Base-by-base conservation (phyloP, 768 basidiomycete genomes). In the Exidia glandulosa region DNA sequence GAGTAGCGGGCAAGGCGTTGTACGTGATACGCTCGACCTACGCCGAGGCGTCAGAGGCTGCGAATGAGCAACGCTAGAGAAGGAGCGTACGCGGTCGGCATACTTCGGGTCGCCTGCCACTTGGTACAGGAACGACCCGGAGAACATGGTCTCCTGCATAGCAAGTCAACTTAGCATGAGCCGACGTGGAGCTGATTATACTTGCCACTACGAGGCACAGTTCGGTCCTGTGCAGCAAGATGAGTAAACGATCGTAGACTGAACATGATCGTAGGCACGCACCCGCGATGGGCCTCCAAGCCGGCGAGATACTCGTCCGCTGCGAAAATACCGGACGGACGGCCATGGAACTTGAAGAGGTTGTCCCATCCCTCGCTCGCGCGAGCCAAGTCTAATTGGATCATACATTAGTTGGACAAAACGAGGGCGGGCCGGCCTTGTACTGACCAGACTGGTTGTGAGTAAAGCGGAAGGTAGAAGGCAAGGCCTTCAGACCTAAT, bases 221-320 rank as follows among this genome's bases (percentile, higher is more conserved):
- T 60, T 83, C 81, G 2, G 81, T 81, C 50, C 81, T 81, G 58
- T n/a, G n/a, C 32, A 30, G 47, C n/a, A n/a, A n/a, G n/a, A n/a
- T n/a, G n/a, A n/a, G n/a, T n/a, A n/a, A n/a, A 25, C 32, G 5
- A 19, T 16, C 9, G 32, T 62, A 55, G 61, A 4, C 25, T 48
- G 57, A 16, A 61, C 13, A 29, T 12, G 7, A 58, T 34, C n/a
- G n/a, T n/a, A n/a, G n/a, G n/a, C n/a, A 61, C 72, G 56, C 63
- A 81, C 80, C 80, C 81, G 70, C 81, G 67, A 41, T 71, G 71
- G n/a, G 81, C 80, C 63, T 79, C 78, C 2, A 78, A 67, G n/a
- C 81, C 80, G 7, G 81, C 80, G 10, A 82, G 71, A 61, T 81
- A 81, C 64, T 82, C 81, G 59, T 83, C 81, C 1, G 81, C 81